These are phyloP conservation scores for Casuarina glauca DNA, from an alignment of 306 rosid species.

Conservation along the genomic window DNA sequence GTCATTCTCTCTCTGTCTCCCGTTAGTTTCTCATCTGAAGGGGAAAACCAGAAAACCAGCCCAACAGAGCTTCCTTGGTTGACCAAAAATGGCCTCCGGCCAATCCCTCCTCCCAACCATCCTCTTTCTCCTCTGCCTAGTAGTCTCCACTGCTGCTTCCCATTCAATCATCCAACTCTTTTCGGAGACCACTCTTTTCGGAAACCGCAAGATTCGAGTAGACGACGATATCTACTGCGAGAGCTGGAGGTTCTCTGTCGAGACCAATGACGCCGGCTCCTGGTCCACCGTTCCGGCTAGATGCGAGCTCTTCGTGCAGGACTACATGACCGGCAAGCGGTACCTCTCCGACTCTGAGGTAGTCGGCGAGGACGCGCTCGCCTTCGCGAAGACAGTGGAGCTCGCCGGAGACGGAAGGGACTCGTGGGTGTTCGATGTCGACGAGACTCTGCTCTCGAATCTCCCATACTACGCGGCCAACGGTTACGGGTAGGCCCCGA, in stretches of 20 bases:
- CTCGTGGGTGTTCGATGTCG: conserved; percentile 88
- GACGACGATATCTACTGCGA: conserved; percentile 54
- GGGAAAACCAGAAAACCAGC: conserved; percentile 36
- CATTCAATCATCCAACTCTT: conserved; percentile 36
- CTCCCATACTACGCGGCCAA: conserved; percentile 50
- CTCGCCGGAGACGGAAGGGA: conserved; percentile 53
- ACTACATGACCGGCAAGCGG: conserved; percentile 53
- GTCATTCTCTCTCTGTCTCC: neutral
- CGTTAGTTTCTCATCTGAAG: neutral
- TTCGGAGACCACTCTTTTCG: conserved; percentile 24
- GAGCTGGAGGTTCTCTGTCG: conserved; percentile 81
- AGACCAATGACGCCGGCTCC: conserved; percentile 66
- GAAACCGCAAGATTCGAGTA: conserved; percentile 12
- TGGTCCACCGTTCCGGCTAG: conserved; percentile 56
- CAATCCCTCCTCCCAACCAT: neutral
- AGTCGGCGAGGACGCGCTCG: conserved; percentile 35
- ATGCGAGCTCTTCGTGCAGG: conserved; percentile 50
- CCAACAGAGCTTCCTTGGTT: conserved; percentile 23
- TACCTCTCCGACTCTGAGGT: conserved; percentile 49
- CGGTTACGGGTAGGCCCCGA: conserved; percentile 65
- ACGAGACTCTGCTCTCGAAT: conserved; percentile 79
- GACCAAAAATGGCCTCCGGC: conserved; percentile 45
- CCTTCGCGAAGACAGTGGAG: conserved; percentile 38
- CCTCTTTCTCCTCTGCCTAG: conserved; percentile 17
- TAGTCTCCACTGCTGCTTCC: conserved; percentile 25